These are phyloP conservation scores for Penicillium sp. DNA, from an alignment of 2,329 filamentous ascomycete species.

Conservation along the genomic window DNA sequence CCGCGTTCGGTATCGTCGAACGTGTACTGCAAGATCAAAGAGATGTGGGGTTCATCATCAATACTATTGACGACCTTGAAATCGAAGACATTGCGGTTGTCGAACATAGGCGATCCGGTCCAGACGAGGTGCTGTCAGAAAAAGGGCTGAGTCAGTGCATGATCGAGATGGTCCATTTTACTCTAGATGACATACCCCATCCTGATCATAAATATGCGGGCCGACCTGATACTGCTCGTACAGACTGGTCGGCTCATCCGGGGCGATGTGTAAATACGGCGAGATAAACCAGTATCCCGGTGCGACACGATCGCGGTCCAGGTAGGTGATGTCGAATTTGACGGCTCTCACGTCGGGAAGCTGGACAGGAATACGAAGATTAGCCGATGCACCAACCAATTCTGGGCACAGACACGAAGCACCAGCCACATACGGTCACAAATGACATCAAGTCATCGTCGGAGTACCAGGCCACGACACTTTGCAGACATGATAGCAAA, in stretches of 20 bases:
- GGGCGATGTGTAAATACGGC: conserved; percentile 42
- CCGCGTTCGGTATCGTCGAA: conserved; percentile 41
- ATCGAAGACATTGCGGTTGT: conserved; percentile 50
- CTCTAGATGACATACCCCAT: conserved; percentile 36
- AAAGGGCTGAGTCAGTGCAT: conserved; percentile 1
- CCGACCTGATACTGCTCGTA: conserved; percentile 47
- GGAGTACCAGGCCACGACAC: conserved; percentile 16
- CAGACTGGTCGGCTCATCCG: conserved; percentile 25
- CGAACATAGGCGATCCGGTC: conserved; percentile 47
- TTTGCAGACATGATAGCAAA: conserved; percentile 14
- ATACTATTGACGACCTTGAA: conserved; percentile 47
- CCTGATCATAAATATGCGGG: conserved; percentile 54
- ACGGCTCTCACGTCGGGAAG: conserved; percentile 28
- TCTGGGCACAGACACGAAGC: neutral
- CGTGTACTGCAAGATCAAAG: conserved; percentile 42
- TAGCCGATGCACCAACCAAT: neutral
- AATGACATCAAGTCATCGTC: conserved; percentile 24
- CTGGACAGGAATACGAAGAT: conserved; percentile 11
- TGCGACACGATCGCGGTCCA: conserved; percentile 28
- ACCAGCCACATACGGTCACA: conserved; percentile 13
- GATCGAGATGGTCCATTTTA: neutral
- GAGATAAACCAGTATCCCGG: conserved; percentile 54
- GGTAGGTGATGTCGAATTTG: conserved; percentile 31
- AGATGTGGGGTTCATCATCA: conserved; percentile 47
- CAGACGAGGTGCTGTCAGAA: conserved; percentile 45